Conservation (phyloP, 2,329 filamentous ascomycete genomes). For the Phoma sp. region DNA sequence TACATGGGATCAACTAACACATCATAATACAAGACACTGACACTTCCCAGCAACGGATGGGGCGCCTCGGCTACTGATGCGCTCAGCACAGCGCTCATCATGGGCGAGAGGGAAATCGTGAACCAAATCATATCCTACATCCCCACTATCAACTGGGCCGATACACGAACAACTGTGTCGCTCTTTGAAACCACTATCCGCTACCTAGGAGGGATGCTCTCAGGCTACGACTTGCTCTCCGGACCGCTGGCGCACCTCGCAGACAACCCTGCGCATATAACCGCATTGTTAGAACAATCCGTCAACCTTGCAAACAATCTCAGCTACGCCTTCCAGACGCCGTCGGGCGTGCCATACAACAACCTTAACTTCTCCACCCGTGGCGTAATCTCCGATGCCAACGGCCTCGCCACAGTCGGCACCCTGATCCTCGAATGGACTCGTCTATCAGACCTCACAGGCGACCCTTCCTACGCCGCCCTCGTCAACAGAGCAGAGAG, state of each 20-base stretch:
- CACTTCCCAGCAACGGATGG: constrained; percentile 73
- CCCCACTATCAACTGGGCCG: constrained; percentile 72
- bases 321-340: constrained; percentile 79
- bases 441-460: constrained; percentile 76
- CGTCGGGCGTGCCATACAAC: constrained; percentile 77
- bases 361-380: constrained; percentile 66
- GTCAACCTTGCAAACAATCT: constrained; percentile 73
- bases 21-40: neutral
- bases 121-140: constrained; percentile 75
- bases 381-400: constrained; percentile 60
- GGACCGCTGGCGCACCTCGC: constrained; percentile 67
- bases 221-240: constrained; percentile 76
- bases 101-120: constrained; percentile 73
- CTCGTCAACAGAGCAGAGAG: constrained; percentile 72
- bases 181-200: constrained; percentile 92
- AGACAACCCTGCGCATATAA: constrained; percentile 57
- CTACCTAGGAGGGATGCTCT: constrained; percentile 81
- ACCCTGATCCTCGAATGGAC: constrained; percentile 87
- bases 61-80: constrained; percentile 84
- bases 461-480: constrained; percentile 69
- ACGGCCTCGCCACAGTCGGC: constrained; percentile 78
- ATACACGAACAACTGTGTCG: constrained; percentile 67
- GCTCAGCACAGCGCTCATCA: constrained; percentile 79
- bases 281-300: constrained; percentile 71
- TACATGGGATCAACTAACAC: constrained; percentile 43